phyloP scores from a whole-genome alignment of 2,329 filamentous ascomycete genomes.

The Aspergillus piperis region DNA sequence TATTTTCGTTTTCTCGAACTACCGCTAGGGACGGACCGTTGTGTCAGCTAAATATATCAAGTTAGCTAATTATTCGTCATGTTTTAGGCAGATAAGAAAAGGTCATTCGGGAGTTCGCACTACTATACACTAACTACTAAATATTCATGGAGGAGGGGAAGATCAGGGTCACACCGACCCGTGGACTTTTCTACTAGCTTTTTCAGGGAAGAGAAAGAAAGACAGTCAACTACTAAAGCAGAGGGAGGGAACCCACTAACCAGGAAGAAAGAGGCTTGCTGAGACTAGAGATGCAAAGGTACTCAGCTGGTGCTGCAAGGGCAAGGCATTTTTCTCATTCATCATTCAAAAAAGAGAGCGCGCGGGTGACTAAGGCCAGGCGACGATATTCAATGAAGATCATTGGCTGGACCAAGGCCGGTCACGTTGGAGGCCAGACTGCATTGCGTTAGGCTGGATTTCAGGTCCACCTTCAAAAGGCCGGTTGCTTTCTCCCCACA shows the following conservation, averaged over 20 bases:
- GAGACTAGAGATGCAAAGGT: not conserved
- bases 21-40: not conserved
- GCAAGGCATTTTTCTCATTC: conserved; percentile 11
- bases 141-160: no score
- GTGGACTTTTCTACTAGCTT: no score
- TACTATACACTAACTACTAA: no score
- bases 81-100: no score
- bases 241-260: no score
- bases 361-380: conserved; percentile 3
- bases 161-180: not conserved
- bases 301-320: conserved; percentile 11
- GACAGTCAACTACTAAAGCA: no score
- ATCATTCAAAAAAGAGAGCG: not conserved
- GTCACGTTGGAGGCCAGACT: conserved; percentile 43
- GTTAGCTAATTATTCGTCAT: no score
- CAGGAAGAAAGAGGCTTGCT: conserved; percentile 1
- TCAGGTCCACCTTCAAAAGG: conserved; percentile 46
- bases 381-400: conserved; percentile 14
- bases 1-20: no score
- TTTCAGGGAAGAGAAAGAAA: no score
- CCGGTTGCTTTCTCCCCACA: conserved; percentile 35
- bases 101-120: no score
- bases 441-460: conserved; percentile 41
- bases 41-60: conserved; percentile 2
- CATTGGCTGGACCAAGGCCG: conserved; percentile 19